Evolutionary conservation across 768 basidiomycete genomes (phyloP), one percentile per base, ranked within the genome.

Genomic region (Lactarius sp.): DNA sequence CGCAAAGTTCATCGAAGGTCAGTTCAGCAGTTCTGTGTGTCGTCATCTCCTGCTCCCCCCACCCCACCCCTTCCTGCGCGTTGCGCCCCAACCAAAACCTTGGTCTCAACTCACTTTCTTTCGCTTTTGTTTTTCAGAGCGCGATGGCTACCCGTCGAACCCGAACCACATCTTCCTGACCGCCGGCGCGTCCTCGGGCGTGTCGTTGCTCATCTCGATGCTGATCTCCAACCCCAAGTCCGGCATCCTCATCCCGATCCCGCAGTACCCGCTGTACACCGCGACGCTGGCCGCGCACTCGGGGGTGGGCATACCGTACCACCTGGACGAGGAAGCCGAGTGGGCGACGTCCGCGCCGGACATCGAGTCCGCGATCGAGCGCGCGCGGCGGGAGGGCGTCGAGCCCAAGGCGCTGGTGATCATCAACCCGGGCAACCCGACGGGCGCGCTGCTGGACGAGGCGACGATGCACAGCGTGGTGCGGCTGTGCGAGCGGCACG

Each of bases 391-490:
- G 62, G 81, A 86, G 18, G 87, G 87, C 67, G 78, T 83, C 34
- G 74, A 76, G 6, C 81, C 92, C 55, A 93, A 89, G 70, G 94
- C 89, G 6, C 83, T 99, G 61, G 96, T 98, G 66, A 84, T 99
- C 70, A 98, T 99, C 81, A 99, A 99, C 78, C 96, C 96, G 0
- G 96, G 96, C 27, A 99, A 98, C 77, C 96, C 97, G 22, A 98
- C 97, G 0, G 97, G 96, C 47, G 84, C 88, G 4, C 81, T 96
- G 56, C 83, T 99, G 12, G 82, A 86, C 66, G 79, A 83, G 62
- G 67, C 74, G 34, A 90, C 89, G 22, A 90, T 94, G 80, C 77
- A 80, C 61, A 77, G 82, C 54, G 82, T 99, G 61, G 85, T 97
- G n/a, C 76, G 84, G 33, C 75, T 98, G 10, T 96, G 94, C 76